Evolutionary conservation across 2,329 filamentous ascomycete genomes (phyloP).

Genomic region (Atkinsonella texensis): DNA sequence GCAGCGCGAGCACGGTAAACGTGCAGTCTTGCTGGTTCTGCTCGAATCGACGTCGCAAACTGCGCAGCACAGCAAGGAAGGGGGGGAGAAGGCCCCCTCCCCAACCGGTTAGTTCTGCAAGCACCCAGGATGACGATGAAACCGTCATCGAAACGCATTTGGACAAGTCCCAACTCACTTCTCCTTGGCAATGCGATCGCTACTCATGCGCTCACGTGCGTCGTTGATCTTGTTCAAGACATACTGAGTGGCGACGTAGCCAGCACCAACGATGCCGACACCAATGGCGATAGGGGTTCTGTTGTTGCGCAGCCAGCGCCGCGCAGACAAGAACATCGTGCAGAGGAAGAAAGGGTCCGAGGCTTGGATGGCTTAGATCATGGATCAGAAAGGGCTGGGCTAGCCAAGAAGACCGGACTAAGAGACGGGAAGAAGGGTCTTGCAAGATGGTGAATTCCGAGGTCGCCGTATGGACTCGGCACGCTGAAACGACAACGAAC

Average conservation of each 20-base stretch:
- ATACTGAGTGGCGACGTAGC: constrained; percentile 90
- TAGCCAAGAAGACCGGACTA: background rate
- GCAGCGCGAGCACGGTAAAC: constrained; percentile 88
- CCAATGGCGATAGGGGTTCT: constrained; percentile 81
- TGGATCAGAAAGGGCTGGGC: constrained; percentile 1
- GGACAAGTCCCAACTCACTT: constrained; percentile 52
- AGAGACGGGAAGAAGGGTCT: background rate
- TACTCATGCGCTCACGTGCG: constrained; percentile 90
- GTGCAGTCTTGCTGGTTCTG: constrained; percentile 99
- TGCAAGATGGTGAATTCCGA: background rate
- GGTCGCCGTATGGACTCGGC: background rate
- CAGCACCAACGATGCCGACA: constrained; percentile 74
- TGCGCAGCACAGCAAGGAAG: constrained; percentile 23
- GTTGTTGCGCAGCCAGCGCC: constrained; percentile 88
- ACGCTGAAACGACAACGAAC: background rate
- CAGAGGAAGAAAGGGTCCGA: background rate
- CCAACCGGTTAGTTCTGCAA: background rate
- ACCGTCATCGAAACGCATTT: background rate
- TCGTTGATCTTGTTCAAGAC: constrained; percentile 82
- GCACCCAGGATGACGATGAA: no score
- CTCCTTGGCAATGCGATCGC: constrained; percentile 89
- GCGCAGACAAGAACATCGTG: constrained; percentile 56
- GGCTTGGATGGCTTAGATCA: background rate
- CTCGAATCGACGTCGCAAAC: constrained; percentile 88
- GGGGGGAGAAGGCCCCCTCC: no score